A percentile compares a stretch with the other conserved stretches of the same genome.
phyloP scores from a whole-genome alignment of 2,329 filamentous ascomycete genomes.

The Neophaeococcomyces mojaviensis region DNA sequence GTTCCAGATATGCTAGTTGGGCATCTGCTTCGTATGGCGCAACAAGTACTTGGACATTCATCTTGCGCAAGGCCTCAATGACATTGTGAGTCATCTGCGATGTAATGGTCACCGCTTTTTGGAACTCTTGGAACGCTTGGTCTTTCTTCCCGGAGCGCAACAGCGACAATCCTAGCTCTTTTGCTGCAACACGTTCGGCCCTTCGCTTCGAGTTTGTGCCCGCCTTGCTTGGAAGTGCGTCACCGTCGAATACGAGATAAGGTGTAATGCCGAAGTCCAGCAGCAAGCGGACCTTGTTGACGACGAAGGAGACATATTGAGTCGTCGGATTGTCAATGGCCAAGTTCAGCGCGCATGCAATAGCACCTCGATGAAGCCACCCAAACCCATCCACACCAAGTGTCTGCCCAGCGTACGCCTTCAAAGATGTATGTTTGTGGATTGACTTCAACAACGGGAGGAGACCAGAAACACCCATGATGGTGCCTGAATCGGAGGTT shows the following conservation, averaged over 20 bases:
- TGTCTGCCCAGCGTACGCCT: slow-evolving; percentile 78
- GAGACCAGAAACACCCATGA: slow-evolving; percentile 53
- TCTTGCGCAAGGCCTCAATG: slow-evolving; percentile 82
- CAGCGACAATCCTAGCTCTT: slow-evolving; percentile 66
- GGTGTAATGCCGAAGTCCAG: slow-evolving; percentile 89
- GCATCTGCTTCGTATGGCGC: slow-evolving; percentile 96
- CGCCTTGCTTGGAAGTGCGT: slow-evolving; percentile 88
- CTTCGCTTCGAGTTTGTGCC: slow-evolving; percentile 71
- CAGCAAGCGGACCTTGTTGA: slow-evolving; percentile 89
- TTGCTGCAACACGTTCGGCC: slow-evolving; percentile 70
- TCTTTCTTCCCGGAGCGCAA: slow-evolving; percentile 71
- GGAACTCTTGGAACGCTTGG: slow-evolving; percentile 76
- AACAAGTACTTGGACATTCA: slow-evolving; percentile 77
- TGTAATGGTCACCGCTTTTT: slow-evolving; percentile 92
- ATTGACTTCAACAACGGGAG: slow-evolving; percentile 93
- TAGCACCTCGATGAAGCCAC: slow-evolving; percentile 91
- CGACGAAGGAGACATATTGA: slow-evolving; percentile 85
- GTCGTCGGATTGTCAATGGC: slow-evolving; percentile 80
- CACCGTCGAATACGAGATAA: slow-evolving; percentile 92
- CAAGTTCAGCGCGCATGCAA: slow-evolving; percentile 83
- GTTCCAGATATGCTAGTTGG: slow-evolving; percentile 91
- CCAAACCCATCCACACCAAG: slow-evolving; percentile 96
- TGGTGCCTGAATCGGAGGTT: slow-evolving; percentile 20
- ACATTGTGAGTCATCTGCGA: slow-evolving; percentile 88
- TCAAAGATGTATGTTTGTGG: slow-evolving; percentile 77